Base-by-base conservation (phyloP, 23 red algal species). In the Cyanidioschyzon merolae region DNA sequence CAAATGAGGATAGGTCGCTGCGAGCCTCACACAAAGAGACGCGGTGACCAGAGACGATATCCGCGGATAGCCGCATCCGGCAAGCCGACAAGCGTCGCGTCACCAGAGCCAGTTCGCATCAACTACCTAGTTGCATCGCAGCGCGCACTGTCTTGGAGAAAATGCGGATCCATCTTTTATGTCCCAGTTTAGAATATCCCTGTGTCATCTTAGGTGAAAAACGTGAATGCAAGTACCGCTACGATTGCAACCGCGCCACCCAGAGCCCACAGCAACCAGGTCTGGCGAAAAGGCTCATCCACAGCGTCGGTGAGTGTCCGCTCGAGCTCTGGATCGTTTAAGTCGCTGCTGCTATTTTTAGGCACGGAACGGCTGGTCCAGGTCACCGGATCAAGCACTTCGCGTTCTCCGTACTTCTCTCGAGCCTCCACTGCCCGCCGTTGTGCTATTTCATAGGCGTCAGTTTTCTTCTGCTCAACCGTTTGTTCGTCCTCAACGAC, bases 321-420 rank as follows among this genome's bases (percentile, higher is more conserved):
- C n/a, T 35, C 32, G 63, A 25, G 63, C 63, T 71, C 63, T 25
- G 63, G 32, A 35, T 71, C 21, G 21, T 71, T 27, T 7, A 3
- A 32, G 29, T 71, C 3, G 16, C 12, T 35, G 29, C 7, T 27
- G 12, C 32, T 32, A 27, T 7, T 7, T 25, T 15, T 35, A 27
- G 63, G 29, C 16, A 27, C 7, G 12, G 12, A 27, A 35, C 21
- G n/a, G 7, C 45, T 79, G 18, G 74, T 77, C 94, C 94, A 98
- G 41, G 88, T 59, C 54, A 90, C 83, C 36, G 94, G 88, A 82
- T 98, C 84, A 27, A 98, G n/a, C 0, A 98, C 94, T 79, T 89
- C 84, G 25, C 81, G 67, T 37, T 91, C 89, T 45, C 94, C 94
- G 76, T 85, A 91, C 88, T 89, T 87, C 32, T 91, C 88, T 15